These are phyloP conservation scores for Fusarium algeriense DNA, from an alignment of 2,329 filamentous ascomycete genomes.

Conservation along the genomic window DNA sequence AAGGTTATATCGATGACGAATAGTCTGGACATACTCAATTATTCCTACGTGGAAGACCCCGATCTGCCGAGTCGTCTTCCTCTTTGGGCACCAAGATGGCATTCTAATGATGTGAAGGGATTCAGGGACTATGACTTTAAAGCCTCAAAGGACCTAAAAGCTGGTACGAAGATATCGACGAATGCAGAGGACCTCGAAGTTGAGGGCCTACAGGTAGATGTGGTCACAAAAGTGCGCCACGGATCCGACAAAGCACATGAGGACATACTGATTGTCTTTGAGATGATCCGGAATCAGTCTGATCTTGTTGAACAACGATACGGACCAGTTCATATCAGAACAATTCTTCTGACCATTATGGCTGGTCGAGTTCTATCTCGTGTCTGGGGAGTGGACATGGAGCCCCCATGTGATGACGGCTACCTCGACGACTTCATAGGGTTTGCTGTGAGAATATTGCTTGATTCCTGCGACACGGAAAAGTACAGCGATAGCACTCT, in stretches of 20 bases:
- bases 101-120: fast-evolving
- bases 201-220: neutral
- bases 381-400: too few species aligned
- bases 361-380: neutral
- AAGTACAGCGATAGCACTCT: fast-evolving
- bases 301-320: neutral
- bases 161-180: fast-evolving
- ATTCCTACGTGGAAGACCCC: neutral
- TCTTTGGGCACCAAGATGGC: neutral
- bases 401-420: neutral
- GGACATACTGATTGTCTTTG: fast-evolving
- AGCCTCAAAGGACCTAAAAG: neutral
- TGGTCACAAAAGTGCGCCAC: fast-evolving
- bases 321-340: neutral
- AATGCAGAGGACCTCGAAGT: fast-evolving
- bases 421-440: neutral
- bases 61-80: neutral
- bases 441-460: fast-evolving
- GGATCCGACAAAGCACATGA: too few species aligned
- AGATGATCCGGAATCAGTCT: neutral
- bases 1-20: fast-evolving
- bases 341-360: neutral
- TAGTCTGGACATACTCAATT: neutral
- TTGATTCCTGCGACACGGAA: fast-evolving
- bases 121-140: fast-evolving